Base-by-base conservation (phyloP, 352 stramenopile genomes). In the Pythium brachiatum region DNA sequence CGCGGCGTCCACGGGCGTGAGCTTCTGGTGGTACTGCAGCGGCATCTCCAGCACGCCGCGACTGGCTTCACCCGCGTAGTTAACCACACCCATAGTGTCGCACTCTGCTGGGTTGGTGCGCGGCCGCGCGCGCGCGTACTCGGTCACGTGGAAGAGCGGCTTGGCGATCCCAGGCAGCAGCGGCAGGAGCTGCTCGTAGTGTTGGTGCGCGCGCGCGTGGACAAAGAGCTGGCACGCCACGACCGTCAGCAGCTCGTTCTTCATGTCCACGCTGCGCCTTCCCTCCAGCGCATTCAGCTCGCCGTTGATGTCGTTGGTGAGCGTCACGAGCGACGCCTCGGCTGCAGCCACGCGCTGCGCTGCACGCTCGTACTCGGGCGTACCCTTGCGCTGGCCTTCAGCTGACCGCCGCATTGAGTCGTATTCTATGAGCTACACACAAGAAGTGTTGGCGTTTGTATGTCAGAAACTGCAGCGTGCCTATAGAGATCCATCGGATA, bases 191-290 rank as follows among this genome's bases (percentile, higher is more conserved):
- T 93, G 83, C 64, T 93, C 75, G 23, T 88, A 79, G 64, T 91
- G 81, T 32, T 91, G 79, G 12, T 83, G 76, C 3, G 79, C 72
- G 1, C 80, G 78, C 36, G 73, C 72, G 56, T 91, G 78, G 44
- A 86, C 62, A 48, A 88, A 93, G 41, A 91, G 64, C 81, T 91
- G 78, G n/a, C 81, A 75, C 1, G 84, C 84, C 11, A 91, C 74
- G 39, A 93, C 73, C 0, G 81, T 85, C 44, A 91, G 79, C 34
- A 93, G 70, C 52, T 93, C 81, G 66, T 93, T 91, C 67, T 86
- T 87, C 57, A 93, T 79, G 57, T 89, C 79, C 23, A 74, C 65
- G 53, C 83, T 72, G 29, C 84, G 79, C 32, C 79, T 78, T 39
- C 69, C 55, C 34, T 93, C 80, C 11, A 93, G 70, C 3, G 73